Base-by-base conservation (phyloP, 179 eudicot species). In the Silene noctiflora region DNA sequence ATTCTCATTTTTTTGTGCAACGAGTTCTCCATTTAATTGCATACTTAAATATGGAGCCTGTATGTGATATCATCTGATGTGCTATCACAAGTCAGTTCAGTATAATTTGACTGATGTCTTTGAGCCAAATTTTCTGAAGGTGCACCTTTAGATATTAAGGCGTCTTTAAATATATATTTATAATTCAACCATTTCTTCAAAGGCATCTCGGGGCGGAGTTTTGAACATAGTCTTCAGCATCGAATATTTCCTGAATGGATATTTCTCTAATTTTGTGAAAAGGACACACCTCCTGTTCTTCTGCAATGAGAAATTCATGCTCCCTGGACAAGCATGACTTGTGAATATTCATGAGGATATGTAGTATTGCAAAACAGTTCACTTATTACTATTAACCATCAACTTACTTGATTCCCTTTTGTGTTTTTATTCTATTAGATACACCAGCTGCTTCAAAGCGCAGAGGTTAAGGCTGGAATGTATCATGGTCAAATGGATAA, bases 401-500 rank as follows among this genome's bases (percentile, higher is more conserved):
- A 12, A 77, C 39, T 79, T 66, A 69, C 25, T 60, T 72, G 2
- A 21, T 39, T 14, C 25, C 62, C 72, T 48, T 69, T 10, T 69
- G 53, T 35, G 16, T 31, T 22, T 77, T 58, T 20, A 71, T 71
- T 69, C 21, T 79, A 73, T 48, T 71, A 92, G 96, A 82, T 92
- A 70, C 86, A 81, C 78, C 78, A 85, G 72, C 75, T 79, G 76
- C 92, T 92, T 70, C 82, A 73, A 58, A 76, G 78, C 73, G 87
- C 88, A 25, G 89, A 93, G 83, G 83, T 92, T 33, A 83, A 86
- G 78, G 86, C 89, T 68, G 97, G 96, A 73, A 87, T 87, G 67
- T 92, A 92, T 84, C 92, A 92, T 88, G 97, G 97, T 72, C 94
- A 87, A 88, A 84, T 92, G 96, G 74, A 78, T 35, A 86, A 63